Base-by-base conservation (phyloP, 2,329 filamentous ascomycete genomes). In the Hypoxylon sp. region DNA sequence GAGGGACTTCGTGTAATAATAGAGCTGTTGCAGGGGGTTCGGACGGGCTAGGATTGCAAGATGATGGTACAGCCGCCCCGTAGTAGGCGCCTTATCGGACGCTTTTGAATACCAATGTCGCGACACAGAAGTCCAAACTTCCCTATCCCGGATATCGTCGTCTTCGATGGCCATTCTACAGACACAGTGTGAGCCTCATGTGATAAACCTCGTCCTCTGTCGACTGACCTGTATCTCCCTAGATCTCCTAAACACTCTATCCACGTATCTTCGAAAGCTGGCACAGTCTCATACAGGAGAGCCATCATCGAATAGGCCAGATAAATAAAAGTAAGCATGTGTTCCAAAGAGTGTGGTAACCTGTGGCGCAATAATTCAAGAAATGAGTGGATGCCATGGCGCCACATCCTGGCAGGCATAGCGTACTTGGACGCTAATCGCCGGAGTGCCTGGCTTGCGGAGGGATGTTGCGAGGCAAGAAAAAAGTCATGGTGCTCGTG, bases 331-430 rank as follows among this genome's bases (percentile, higher is more conserved):
- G 90, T 89, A 0, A 97, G 82, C 94, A 98, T 98, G 60, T 97
- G 92, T 53, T 98, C 94, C 0, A 94, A 80, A 1, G 92, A 94
- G 0, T 84, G 85, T 0, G 94, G 95, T 0, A 97, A 81, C 2
- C 90, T 87, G 70, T 93, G 89, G 0, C 93, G 84, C 0, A 97
- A 79, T 0, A 97, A 78, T 71, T 97, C 93, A 0, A 97, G 83
- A 63, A 96, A 96, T 0, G 89, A 90, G 75, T 97, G 93, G 2
- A 98, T 98, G 0, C 93, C 95, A 73, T 97, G 93, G 0, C 93
- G 86, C 96, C 96, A 98, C 92, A 98, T 96, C 0, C 95, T 84
- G 0, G 93, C 93, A 0, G 95, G 94, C 93, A 98, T 98, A 0
- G 90, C 89, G 72, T 97, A 97, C 67, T 96, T 96, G 0, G 86